phyloP scores from a whole-genome alignment of 1,284 basidiomycete species.

The Phylloboletellus chloephorus region DNA sequence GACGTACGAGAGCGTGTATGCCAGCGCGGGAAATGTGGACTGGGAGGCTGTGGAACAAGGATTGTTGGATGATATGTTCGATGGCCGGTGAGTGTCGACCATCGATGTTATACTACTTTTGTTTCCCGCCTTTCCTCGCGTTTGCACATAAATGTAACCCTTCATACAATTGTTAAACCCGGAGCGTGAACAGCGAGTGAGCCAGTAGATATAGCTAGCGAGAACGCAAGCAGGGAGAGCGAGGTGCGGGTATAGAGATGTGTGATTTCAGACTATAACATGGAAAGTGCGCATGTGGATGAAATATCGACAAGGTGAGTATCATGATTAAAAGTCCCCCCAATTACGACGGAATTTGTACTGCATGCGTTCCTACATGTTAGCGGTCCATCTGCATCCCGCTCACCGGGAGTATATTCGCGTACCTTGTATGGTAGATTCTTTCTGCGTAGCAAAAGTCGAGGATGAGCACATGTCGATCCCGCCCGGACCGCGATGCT shows the following conservation, averaged over 20 bases:
- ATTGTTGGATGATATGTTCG: constrained; percentile 84
- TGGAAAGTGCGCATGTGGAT: constrained; percentile 1
- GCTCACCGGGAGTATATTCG: constrained; percentile 8
- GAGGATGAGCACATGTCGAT: not conserved
- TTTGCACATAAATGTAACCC: constrained; percentile 9
- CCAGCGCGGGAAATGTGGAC: constrained; percentile 72
- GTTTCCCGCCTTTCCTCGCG: not conserved
- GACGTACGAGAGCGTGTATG: constrained; percentile 87
- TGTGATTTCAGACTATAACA: constrained; percentile 13
- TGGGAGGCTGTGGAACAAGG: constrained; percentile 83
- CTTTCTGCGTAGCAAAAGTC: constrained; percentile 40
- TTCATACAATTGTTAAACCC: constrained; percentile 4
- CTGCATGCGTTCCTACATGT: constrained; percentile 60
- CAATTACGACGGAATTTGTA: constrained; percentile 83
- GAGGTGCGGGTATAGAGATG: constrained; percentile 29
- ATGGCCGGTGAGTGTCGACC: constrained; percentile 44
- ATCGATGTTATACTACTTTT: not conserved
- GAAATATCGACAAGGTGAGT: constrained; percentile 13
- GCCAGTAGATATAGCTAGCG: constrained; percentile 2
- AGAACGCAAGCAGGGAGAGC: constrained; percentile 6
- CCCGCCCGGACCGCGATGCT: constrained; percentile 17
- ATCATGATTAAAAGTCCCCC: constrained; percentile 65
- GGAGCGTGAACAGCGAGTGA: constrained; percentile 2
- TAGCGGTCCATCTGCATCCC: constrained; percentile 32
- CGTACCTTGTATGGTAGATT: constrained; percentile 82